Evolutionary conservation across 2,329 filamentous ascomycete genomes (phyloP).

Genomic region (Aschersonia sp.): DNA sequence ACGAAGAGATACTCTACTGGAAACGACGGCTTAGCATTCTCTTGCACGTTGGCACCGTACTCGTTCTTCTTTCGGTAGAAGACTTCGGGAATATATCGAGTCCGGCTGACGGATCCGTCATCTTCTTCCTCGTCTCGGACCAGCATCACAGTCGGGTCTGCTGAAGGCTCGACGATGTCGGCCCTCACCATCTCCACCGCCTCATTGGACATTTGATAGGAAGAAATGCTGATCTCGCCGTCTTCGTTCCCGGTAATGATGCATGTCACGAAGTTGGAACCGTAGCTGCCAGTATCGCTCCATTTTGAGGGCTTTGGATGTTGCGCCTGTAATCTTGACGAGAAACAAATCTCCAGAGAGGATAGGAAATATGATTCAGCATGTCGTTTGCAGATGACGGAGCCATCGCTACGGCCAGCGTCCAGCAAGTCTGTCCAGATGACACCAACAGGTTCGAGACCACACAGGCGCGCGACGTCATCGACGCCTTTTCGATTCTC

Average conservation of each 20-base stretch:
- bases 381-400: constrained; percentile 88
- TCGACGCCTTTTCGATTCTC: constrained; percentile 72
- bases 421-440: constrained; percentile 91
- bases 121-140: constrained; percentile 87
- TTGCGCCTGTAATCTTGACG: constrained; percentile 73
- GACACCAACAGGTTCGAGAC: constrained; percentile 76
- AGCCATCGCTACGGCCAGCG: constrained; percentile 66
- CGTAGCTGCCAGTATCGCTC: constrained; percentile 89
- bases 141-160: constrained; percentile 85
- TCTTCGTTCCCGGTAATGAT: constrained; percentile 86
- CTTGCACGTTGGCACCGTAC: constrained; percentile 89
- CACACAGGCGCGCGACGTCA: constrained; percentile 66
- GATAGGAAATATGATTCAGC: constrained; percentile 90
- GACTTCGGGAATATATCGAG: constrained; percentile 90
- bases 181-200: constrained; percentile 95
- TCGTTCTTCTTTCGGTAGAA: constrained; percentile 95
- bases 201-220: constrained; percentile 91
- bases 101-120: constrained; percentile 50
- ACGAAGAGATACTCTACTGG: constrained; percentile 94
- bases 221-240: constrained; percentile 75
- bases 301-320: constrained; percentile 88
- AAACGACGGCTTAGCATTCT: constrained; percentile 93
- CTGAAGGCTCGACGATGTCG: constrained; percentile 88
- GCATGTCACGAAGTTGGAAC: constrained; percentile 94
- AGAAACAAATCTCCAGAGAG: constrained; percentile 82